Conservation (phyloP, 192 early-diverging fungal species). For the Backusella tarrabulga region DNA sequence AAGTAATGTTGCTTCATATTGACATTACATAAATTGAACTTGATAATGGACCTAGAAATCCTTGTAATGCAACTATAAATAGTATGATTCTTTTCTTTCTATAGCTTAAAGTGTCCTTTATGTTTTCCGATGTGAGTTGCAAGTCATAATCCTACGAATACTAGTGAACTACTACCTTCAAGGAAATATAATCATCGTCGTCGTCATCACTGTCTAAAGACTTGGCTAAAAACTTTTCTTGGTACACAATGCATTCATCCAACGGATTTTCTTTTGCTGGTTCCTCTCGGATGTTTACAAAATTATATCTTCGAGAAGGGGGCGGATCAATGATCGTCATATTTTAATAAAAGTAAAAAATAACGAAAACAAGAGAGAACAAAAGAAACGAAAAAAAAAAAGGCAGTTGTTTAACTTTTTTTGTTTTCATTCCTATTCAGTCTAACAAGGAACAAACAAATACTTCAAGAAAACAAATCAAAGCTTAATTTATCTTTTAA, state of each 20-base stretch:
- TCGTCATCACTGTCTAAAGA: neutral
- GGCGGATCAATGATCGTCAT: neutral
- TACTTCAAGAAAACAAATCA: neutral
- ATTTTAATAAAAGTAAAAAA: neutral
- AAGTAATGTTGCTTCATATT: neutral
- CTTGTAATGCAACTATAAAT: constrained; percentile 33
- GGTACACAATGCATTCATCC: neutral
- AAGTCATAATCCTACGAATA: neutral
- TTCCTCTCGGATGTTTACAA: neutral
- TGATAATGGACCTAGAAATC: constrained; percentile 32
- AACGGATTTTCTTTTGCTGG: neutral
- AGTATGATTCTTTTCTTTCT: constrained; percentile 25
- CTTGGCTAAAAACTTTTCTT: neutral
- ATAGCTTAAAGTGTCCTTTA: neutral
- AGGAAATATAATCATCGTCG: neutral
- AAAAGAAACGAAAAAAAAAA: neutral
- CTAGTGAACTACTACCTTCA: neutral
- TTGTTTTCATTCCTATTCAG: neutral
- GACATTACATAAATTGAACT: constrained; percentile 34
- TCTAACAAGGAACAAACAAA: neutral
- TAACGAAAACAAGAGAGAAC: neutral
- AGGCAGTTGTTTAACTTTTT: neutral
- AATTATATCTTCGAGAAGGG: neutral
- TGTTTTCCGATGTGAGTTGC: neutral
- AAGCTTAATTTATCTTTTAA: neutral